Percentiles rank a stretch among this genome's conserved stretches.
These are phyloP conservation scores for Trifolium pratense DNA, from an alignment of 306 rosid species.

Conservation along the genomic window DNA sequence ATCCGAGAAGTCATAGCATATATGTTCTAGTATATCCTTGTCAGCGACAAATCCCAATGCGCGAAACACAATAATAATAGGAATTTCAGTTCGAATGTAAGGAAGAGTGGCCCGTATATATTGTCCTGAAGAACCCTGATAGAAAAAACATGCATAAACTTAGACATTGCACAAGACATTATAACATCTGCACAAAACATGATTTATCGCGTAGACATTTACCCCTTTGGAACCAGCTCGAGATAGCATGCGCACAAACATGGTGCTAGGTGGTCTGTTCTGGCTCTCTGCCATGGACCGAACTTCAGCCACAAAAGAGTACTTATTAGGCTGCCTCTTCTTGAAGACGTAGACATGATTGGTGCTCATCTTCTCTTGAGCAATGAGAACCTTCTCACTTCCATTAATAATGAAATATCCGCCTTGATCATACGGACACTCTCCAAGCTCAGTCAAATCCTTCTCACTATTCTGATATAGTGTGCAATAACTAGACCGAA, in stretches of 20 bases:
- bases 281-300: conserved; percentile 98
- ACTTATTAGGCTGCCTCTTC: conserved; percentile 92
- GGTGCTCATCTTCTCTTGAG: conserved; percentile 96
- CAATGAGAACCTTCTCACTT: conserved; percentile 89
- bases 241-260: conserved; percentile 98
- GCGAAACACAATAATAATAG: conserved; percentile 91
- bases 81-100: conserved; percentile 84
- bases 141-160: conserved; percentile 23
- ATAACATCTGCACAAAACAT: conserved; percentile 18
- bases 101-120: conserved; percentile 96
- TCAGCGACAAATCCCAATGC: conserved; percentile 96
- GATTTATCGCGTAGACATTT: conserved; percentile 37
- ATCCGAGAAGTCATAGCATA: conserved; percentile 92
- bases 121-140: conserved; percentile 97
- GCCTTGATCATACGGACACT: conserved; percentile 94
- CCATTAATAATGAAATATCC: conserved; percentile 90
- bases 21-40: conserved; percentile 92
- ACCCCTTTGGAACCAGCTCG: conserved; percentile 93
- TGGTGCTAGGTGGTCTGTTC: conserved; percentile 93
- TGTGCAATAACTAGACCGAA: conserved; percentile 93
- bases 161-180: conserved; percentile 21
- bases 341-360: conserved; percentile 91
- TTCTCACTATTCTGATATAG: conserved; percentile 86
- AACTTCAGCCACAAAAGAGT: conserved; percentile 90
- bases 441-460: conserved; percentile 91